Percentiles rank a stretch among this genome's conserved stretches.
Conservation (phyloP, 2,329 filamentous ascomycete genomes). For the Tolypocladium capitatum region DNA sequence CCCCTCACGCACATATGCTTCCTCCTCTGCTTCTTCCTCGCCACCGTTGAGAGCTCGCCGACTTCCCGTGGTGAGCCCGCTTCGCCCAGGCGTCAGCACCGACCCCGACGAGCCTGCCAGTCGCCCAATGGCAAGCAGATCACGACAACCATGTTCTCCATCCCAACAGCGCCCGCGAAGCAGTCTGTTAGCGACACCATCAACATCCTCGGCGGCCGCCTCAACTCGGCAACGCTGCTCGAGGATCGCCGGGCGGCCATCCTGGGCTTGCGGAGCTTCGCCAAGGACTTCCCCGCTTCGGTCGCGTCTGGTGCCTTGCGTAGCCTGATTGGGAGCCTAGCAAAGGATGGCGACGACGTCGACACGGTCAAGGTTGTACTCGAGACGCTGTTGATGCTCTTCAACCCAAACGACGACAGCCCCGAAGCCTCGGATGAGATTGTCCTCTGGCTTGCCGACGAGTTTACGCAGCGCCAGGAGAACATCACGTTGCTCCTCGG, state of each 20-base stretch:
- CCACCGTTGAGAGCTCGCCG: background rate
- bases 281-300: constrained; percentile 90
- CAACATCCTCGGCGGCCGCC: constrained; percentile 71
- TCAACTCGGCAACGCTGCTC: constrained; percentile 78
- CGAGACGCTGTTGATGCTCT: constrained; percentile 91
- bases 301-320: constrained; percentile 88
- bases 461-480: constrained; percentile 95
- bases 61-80: background rate
- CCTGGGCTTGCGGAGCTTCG: constrained; percentile 83
- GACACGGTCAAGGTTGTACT: constrained; percentile 92
- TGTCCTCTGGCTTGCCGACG: constrained; percentile 87
- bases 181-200: constrained; percentile 96
- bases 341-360: constrained; percentile 83
- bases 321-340: constrained; percentile 71
- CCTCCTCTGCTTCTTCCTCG: background rate
- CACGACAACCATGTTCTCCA: constrained; percentile 43
- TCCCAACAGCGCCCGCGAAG: constrained; percentile 68
- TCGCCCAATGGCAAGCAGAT: constrained; percentile 16
- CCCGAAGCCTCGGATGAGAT: constrained; percentile 94
- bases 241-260: constrained; percentile 93
- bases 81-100: background rate
- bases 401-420: constrained; percentile 58
- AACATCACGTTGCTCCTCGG: constrained; percentile 86
- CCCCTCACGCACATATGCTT: background rate
- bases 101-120: background rate